Conservation (phyloP, 345 rosid species). For the Aethionema arabicum region DNA sequence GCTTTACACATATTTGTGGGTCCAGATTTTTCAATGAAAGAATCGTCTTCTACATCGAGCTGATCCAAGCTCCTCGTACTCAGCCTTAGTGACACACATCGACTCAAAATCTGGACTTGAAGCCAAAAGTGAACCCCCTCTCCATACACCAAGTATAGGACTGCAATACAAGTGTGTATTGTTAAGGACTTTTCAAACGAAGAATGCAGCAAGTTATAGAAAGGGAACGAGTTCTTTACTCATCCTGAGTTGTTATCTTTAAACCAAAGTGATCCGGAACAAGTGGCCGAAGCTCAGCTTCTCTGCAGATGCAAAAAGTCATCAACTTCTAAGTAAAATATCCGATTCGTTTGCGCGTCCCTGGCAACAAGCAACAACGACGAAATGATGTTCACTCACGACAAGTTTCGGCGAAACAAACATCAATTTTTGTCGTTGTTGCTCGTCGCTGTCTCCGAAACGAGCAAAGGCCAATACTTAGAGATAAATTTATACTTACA, state of each 20-base stretch:
- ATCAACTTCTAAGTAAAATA: constrained; percentile 10
- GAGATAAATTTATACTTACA: constrained; percentile 50
- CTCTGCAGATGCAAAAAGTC: constrained; percentile 41
- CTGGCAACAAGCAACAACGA: no score
- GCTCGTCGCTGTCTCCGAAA: no score
- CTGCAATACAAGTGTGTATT: constrained; percentile 42
- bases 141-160: constrained; percentile 91
- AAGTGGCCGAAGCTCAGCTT: constrained; percentile 90
- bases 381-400: no score
- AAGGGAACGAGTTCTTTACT: constrained; percentile 49
- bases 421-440: no score
- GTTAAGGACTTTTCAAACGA: not conserved
- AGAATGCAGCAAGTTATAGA: not conserved
- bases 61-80: constrained; percentile 95
- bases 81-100: constrained; percentile 92
- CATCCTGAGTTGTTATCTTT: constrained; percentile 80
- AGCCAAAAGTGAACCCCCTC: constrained; percentile 95
- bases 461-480: not conserved
- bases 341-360: no score
- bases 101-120: constrained; percentile 86
- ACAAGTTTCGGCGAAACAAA: no score
- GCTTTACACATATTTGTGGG: not conserved
- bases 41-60: constrained; percentile 78
- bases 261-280: constrained; percentile 81
- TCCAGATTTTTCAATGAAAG: constrained; percentile 47